phyloP scores from a whole-genome alignment of 192 early-diverging fungal genomes.

The Podila minutissima region DNA sequence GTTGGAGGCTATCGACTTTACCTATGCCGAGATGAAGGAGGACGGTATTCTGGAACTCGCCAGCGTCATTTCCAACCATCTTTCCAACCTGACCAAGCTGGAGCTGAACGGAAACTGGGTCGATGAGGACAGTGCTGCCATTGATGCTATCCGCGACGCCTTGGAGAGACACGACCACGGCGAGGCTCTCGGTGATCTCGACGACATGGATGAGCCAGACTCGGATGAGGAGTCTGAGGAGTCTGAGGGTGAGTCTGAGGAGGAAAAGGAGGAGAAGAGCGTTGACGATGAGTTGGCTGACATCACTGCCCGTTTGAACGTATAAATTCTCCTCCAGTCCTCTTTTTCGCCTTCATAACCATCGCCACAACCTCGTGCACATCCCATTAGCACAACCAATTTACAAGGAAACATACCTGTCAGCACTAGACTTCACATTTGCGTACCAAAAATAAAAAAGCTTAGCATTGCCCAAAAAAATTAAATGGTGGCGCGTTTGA shows the following conservation, averaged over 20 bases:
- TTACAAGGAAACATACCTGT: background rate
- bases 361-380: background rate
- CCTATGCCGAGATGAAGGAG: slow-evolving; percentile 91
- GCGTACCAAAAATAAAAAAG: no score
- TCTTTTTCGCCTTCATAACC: background rate
- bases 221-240: slow-evolving; percentile 75
- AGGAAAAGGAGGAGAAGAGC: slow-evolving; percentile 58
- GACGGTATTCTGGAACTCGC: slow-evolving; percentile 76
- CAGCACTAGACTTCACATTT: background rate
- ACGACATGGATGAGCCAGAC: slow-evolving; percentile 92
- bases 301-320: slow-evolving; percentile 35
- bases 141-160: slow-evolving; percentile 76
- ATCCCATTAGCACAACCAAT: background rate
- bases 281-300: slow-evolving; percentile 33
- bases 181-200: slow-evolving; percentile 91
- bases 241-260: slow-evolving; percentile 62
- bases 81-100: slow-evolving; percentile 69
- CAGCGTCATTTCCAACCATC: slow-evolving; percentile 69
- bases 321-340: slow-evolving; percentile 6
- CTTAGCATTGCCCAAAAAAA: no score
- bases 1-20: slow-evolving; percentile 74
- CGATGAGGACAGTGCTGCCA: slow-evolving; percentile 81
- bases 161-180: slow-evolving; percentile 73
- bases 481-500: no score
- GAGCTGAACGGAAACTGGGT: slow-evolving; percentile 96